Base-by-base conservation (phyloP, 805 yeast species). In the Metschnikowia koreensis region DNA sequence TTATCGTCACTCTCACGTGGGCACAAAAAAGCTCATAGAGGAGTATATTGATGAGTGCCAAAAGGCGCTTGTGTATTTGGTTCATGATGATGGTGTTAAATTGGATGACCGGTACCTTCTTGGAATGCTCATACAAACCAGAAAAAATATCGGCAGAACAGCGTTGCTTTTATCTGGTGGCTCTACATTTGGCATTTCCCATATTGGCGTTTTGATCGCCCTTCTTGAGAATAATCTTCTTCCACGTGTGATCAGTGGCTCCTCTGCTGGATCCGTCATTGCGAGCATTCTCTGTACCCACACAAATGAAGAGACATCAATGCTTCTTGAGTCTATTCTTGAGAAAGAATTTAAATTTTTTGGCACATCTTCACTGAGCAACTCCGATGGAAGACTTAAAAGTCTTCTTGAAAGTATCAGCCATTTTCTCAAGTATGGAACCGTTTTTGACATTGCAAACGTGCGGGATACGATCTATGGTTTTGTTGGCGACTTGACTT, bases 111-210 rank as follows among this genome's bases (percentile, higher is more conserved):
- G 81, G 11, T 84, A 87, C 60, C 74, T 89, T 13, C 71, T 93
- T 50, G 88, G 88, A 1, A 88, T 89, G 80, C 73, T 93, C 34
- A 81, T 87, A 38, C 96, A 93, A 64, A 89, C 97, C 0, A 77
- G 97, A 53, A 88, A 88, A 66, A 90, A 92, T 61, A 89, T 89
- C 47, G 99, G 99, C 0, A 77, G 97, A 50, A 92, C 98, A 0
- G 99, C 98, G 0, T 73, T 94, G 28, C 90, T 96, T n/a, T 77
- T 94, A 48, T 86, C 96, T 44, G 99, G 99, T 1, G 99, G 99
- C 1, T 91, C 96, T 1, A 88, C 96, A 5, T 88, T 93, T 71
- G 99, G 98, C 0, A 70, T 93, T 46, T 83, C 92, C 55, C 98
- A 93, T 59, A 87, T 91, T 52, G 99, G 99, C 1, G 97, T 94